Evolutionary conservation across 345 rosid species (phyloP).

Genomic region (Ailanthus altissimus): DNA sequence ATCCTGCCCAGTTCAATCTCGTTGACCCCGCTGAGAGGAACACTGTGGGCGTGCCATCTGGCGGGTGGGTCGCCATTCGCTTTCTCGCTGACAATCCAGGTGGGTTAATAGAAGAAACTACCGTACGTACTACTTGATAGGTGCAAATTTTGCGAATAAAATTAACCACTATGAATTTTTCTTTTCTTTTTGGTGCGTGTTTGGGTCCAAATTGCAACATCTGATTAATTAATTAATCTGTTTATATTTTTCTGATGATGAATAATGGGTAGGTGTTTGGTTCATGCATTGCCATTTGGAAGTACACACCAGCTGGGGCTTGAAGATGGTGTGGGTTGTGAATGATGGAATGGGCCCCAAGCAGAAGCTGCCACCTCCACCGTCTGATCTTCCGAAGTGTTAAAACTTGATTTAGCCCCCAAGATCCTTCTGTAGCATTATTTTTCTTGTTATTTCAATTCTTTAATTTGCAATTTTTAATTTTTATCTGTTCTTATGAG

Average conservation of each 20-base stretch:
- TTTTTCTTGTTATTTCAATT: slow-evolving; percentile 5
- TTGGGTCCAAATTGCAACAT: background rate
- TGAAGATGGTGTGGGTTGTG: slow-evolving; percentile 64
- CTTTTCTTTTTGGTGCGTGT: background rate
- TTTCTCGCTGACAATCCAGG: slow-evolving; percentile 58
- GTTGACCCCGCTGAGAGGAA: slow-evolving; percentile 56
- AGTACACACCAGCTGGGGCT: slow-evolving; percentile 62
- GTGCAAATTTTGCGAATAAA: background rate
- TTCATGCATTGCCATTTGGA: slow-evolving; percentile 61
- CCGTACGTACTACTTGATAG: background rate
- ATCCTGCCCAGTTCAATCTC: slow-evolving; percentile 49
- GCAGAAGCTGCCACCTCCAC: slow-evolving; percentile 53
- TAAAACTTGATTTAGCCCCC: slow-evolving; percentile 8
- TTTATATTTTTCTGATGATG: background rate
- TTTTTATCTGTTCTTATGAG: background rate
- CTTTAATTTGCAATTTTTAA: background rate
- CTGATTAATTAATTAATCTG: too few relatives aligned
- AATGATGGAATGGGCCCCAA: slow-evolving; percentile 40
- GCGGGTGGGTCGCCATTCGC: slow-evolving; percentile 64
- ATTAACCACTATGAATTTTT: background rate
- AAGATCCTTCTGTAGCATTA: too few relatives aligned
- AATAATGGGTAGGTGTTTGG: slow-evolving; percentile 37
- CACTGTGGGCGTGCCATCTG: slow-evolving; percentile 50
- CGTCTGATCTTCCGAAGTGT: slow-evolving; percentile 59
- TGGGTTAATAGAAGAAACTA: background rate